Base-by-base conservation (phyloP, 2,329 filamentous ascomycete species). In the Aspergillus pseudonomiae region DNA sequence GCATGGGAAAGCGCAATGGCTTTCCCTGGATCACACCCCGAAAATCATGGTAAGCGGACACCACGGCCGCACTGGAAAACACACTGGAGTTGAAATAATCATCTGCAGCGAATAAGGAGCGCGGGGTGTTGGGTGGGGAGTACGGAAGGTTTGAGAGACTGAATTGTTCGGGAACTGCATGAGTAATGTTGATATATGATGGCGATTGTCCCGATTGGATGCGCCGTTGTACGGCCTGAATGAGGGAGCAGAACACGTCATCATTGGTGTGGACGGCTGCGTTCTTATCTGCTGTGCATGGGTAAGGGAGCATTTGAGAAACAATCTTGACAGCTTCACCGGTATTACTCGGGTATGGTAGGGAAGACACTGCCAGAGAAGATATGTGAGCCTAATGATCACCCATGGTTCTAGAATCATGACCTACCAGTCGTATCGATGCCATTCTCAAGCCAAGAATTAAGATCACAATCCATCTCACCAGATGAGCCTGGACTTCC, bases 1-100 rank as follows among this genome's bases (percentile, higher is more conserved):
- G 86, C 61, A 82, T 79, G 12, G 86, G 86, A 14, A 82, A 84
- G 50, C 83, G 80, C n/a, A 76, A 66, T 46, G 73, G 59, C n/a
- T 73, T 72, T 16, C 70, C 65, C 59, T 73, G 73, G 10, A 83
- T 80, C 4, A 83, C 74, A 21, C 82, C 79, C 6, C 81, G 80
- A 65, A 85, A 83, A 65, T 85, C 81, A 67, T 87, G 84, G 72
- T 88, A 88, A 52, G 86, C 84, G 6, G 83, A 81, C 6, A 88
- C 85, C 0, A 83, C 81, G 10, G 88, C 86, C 2, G 86, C 87
- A 70, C 83, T 88, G 63, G 87, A 85, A 70, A 89, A 89, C 24
- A 89, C 80, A 43, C 85, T 87, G 58, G 77, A 80, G 53, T 84
- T 87, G 73, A 90, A 89, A 73, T 89, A 89, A 63, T 88, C 86